phyloP scores from a whole-genome alignment of 345 rosid genomes.

The Chamaenerion angustifolium region DNA sequence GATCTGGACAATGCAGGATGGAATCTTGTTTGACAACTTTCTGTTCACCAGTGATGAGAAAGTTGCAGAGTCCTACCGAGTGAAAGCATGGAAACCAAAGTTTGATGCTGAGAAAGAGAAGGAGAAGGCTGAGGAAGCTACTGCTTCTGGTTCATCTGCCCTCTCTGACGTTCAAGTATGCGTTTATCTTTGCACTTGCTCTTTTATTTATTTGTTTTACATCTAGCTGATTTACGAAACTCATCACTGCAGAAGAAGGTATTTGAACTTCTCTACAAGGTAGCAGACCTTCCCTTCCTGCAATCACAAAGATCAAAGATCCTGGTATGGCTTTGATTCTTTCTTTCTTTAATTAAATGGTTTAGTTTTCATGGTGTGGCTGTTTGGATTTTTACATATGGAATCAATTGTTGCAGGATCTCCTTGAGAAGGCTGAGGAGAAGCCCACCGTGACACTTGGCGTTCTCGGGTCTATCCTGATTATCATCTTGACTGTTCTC shows the following conservation, averaged over 20 bases:
- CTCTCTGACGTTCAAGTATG: too few relatives aligned
- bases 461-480: neutral
- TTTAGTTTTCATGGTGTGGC: too few relatives aligned
- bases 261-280: conserved; percentile 2
- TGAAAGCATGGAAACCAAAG: conserved; percentile 34
- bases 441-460: neutral
- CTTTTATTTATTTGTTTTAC: too few relatives aligned
- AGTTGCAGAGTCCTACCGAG: conserved; percentile 21
- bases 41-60: conserved; percentile 34
- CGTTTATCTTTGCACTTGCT: too few relatives aligned
- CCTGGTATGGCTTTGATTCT: neutral
- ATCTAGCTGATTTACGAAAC: too few relatives aligned
- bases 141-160: neutral
- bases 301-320: neutral
- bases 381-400: too few relatives aligned
- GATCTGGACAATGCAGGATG: conserved; percentile 63
- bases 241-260: neutral
- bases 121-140: conserved; percentile 24
- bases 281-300: conserved; percentile 3
- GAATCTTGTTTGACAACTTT: conserved; percentile 37
- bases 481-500: neutral
- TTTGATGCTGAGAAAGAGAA: conserved; percentile 30
- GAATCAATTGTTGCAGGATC: neutral
- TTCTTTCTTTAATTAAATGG: neutral
- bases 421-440: conserved; percentile 4